Evolutionary conservation across 176 grass and related monocot genomes (phyloP).

Genomic region (Hsuehochloa calcarea): DNA sequence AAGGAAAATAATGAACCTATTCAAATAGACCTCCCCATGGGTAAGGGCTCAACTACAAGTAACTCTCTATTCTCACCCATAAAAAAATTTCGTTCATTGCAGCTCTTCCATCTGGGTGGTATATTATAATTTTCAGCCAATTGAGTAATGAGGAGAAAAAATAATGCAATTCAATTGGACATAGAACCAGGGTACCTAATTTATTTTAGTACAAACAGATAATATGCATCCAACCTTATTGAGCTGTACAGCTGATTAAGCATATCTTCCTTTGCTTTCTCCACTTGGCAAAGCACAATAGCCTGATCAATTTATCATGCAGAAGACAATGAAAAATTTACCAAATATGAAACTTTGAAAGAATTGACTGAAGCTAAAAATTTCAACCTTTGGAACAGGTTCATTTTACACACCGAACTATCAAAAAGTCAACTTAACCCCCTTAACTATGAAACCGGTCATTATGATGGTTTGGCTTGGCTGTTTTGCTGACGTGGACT

Average conservation of each 20-base stretch:
- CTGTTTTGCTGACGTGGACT: no score
- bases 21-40: background rate
- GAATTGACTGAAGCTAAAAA: conserved; percentile 7
- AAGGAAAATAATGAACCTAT: background rate
- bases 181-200: background rate
- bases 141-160: background rate
- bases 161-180: background rate
- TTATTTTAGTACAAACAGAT: conserved; percentile 20
- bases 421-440: no score
- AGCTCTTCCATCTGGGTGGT: conserved; percentile 6
- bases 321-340: background rate
- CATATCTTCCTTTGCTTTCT: conserved; percentile 91
- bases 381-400: conserved; percentile 77
- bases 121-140: conserved; percentile 4
- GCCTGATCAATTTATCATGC: conserved; percentile 44
- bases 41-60: background rate
- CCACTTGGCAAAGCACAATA: conserved; percentile 89
- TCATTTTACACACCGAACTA: no score
- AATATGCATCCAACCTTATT: conserved; percentile 55
- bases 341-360: conserved; percentile 16
- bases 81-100: background rate
- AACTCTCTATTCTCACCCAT: background rate
- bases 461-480: no score
- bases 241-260: conserved; percentile 72
- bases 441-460: no score